Conservation (phyloP, 106 monocot species). For the Ottelia alismoides region DNA sequence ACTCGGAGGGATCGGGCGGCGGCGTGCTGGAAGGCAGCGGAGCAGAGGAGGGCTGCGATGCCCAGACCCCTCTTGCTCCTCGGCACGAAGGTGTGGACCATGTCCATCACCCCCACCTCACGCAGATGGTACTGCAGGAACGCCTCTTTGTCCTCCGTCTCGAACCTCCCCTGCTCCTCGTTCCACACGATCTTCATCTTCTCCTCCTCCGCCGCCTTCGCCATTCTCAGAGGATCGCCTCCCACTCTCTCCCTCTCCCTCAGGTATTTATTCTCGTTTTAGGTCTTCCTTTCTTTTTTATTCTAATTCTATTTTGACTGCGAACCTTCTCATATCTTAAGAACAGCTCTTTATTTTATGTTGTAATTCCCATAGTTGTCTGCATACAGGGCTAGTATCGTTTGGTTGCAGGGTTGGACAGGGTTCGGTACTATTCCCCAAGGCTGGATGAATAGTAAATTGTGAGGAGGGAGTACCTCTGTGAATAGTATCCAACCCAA, state of each 20-base stretch:
- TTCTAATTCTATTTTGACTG: too few species aligned
- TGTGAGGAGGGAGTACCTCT: too few species aligned
- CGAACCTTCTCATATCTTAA: too few species aligned
- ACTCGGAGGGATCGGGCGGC: slow-evolving; percentile 38
- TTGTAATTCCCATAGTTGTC: too few species aligned
- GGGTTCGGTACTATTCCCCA: too few species aligned
- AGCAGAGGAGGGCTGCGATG: slow-evolving; percentile 55
- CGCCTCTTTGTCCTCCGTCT: slow-evolving; percentile 76
- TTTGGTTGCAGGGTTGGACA: too few species aligned
- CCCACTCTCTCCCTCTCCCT: neutral
- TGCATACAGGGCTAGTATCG: too few species aligned
- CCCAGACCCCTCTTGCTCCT: slow-evolving; percentile 64
- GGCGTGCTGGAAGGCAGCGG: slow-evolving; percentile 73
- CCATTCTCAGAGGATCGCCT: slow-evolving; percentile 2
- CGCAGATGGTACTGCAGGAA: slow-evolving; percentile 65
- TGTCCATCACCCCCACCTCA: slow-evolving; percentile 31
- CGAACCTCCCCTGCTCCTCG: slow-evolving; percentile 45
- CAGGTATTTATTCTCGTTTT: too few species aligned
- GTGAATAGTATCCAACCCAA: too few species aligned
- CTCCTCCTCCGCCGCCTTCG: neutral
- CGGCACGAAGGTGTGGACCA: slow-evolving; percentile 84
- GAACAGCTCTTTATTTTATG: too few species aligned
- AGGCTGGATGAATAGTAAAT: too few species aligned
- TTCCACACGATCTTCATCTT: slow-evolving; percentile 51
- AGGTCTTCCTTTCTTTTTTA: too few species aligned